Evolutionary conservation across 179 eudicot species (phyloP), one percentile per base, ranked within the genome.

Genomic region (Actinidia polygama): DNA sequence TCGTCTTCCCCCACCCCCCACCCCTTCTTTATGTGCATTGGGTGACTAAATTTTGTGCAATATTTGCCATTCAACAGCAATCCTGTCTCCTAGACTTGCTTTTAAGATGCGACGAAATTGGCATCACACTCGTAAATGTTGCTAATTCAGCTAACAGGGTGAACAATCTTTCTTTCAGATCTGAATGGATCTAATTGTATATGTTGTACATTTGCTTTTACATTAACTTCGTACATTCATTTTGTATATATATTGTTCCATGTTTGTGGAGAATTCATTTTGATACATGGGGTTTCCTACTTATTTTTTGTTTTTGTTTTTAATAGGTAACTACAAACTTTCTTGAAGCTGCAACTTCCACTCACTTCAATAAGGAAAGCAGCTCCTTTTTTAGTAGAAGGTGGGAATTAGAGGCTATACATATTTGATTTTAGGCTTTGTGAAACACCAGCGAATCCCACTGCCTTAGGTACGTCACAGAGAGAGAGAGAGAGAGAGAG

Each of bases 361-460:
- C n/a, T n/a, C n/a, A 44, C 51, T 70, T n/a, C 53, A 70, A 70
- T 47, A 46, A 70, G 49, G 55, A 10, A 71, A 46, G 54, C 75
- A 16, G 54, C 54, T 18, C 0, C n/a, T 71, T 46, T 12, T 71
- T 46, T 19, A 9, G 75, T 14, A 19, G 54, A 71, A 71, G 55
- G 54, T 47, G 47, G 55, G 10, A 71, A 71, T 47, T 18, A 71
- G 74, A 8, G 30, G 53, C 24, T 47, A 49, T 71, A 47, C 26
- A 47, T 71, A n/a, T n/a, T n/a, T n/a, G n/a, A 4, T 47, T 46
- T 10, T 50, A 71, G 24, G 75, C 54, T 71, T 71, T 46, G 54
- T 46, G 14, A 53, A 18, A 44, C 75, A 71, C 54, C 26, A 67
- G 46, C 19, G 46, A 44, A 71, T 71, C 75, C 26, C 51, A 19